Evolutionary conservation across 768 basidiomycete genomes (phyloP), one percentile per base, ranked within the genome.

Genomic region (Suillus occidentalis): DNA sequence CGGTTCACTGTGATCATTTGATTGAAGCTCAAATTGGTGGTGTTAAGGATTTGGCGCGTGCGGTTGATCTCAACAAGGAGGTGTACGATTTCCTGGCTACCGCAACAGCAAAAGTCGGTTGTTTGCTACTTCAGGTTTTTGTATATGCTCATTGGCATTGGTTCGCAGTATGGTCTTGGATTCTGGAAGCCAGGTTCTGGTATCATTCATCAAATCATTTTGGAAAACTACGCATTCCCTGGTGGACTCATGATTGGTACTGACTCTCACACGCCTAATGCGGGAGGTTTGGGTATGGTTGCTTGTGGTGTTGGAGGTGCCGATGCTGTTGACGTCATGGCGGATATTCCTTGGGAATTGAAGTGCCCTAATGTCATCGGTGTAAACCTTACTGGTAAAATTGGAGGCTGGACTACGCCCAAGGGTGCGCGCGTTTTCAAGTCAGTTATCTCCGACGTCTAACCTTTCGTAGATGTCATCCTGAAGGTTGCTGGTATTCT

Each of bases 101-200:
- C 31, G 94, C 91, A 56, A 96, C 95, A 55, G 96, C 96, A 59
- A 97, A 95, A 81, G 92, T 91, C 28, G 31, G 78, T 72, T 34
- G 50, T 63, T 20, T 39, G 60, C 37, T 3, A n/a, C 22, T 45
- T 40, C 14, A 58, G 36, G 36, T 57, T 45, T 56, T 25, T 20
- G 43, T 20, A 16, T 37, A 13, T 25, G 25, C 34, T 34, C 52
- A 49, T 28, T 63, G 4, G 10, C 52, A 49, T 28, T 62, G 4
- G 10, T 31, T 64, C 7, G 36, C 64, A 94, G 90, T 99, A 98
- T 78, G 96, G 96, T 77, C 95, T 99, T 71, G 97, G 97, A 67
- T 99, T 99, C 86, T 99, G 97, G 97, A 94, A 91, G 82, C 96
- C 97, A 56, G 97, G 97, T 71, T 96, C 95, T 72, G 97, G 97